Conservation (phyloP, 306 rosid species). For the Inga oerstediana region DNA sequence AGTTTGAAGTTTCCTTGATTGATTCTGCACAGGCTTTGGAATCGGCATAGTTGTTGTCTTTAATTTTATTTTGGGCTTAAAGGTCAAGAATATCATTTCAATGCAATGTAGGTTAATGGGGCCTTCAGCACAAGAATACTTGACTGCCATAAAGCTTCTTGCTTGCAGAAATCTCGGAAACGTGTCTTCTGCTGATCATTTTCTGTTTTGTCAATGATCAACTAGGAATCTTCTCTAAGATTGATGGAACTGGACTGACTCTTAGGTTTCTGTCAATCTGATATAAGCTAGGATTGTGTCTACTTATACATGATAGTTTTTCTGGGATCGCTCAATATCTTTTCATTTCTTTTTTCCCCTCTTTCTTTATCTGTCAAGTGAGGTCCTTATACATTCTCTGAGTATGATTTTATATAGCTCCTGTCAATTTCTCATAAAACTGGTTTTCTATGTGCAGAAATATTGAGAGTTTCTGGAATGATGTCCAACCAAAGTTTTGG, state of each 20-base stretch:
- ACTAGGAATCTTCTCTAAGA: constrained; percentile 5
- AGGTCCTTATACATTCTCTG: constrained; percentile 2
- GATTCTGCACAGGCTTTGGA: background rate
- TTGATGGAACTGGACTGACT: constrained; percentile 16
- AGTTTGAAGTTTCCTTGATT: constrained; percentile 20
- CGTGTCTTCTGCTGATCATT: background rate
- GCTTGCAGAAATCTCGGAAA: background rate
- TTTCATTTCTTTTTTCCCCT: background rate
- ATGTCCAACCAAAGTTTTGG: constrained; percentile 97
- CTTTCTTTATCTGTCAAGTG: background rate
- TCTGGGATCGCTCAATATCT: background rate
- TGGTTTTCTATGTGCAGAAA: constrained; percentile 69
- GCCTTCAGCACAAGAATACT: constrained; percentile 1
- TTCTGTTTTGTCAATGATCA: background rate
- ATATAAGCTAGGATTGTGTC: constrained; percentile 12
- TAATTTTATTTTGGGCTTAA: background rate
- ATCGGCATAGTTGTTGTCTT: background rate
- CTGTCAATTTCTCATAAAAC: constrained; percentile 36
- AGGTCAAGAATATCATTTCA: constrained; percentile 8
- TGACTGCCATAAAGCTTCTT: constrained; percentile 28
- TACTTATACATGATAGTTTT: background rate
- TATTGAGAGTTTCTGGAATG: constrained; percentile 91
- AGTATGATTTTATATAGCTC: constrained; percentile 18
- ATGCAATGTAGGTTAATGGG: constrained; percentile 2
- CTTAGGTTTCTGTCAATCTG: background rate